phyloP scores from a whole-genome alignment of 306 rosid species.

The Casuarina cunninghamiana region DNA sequence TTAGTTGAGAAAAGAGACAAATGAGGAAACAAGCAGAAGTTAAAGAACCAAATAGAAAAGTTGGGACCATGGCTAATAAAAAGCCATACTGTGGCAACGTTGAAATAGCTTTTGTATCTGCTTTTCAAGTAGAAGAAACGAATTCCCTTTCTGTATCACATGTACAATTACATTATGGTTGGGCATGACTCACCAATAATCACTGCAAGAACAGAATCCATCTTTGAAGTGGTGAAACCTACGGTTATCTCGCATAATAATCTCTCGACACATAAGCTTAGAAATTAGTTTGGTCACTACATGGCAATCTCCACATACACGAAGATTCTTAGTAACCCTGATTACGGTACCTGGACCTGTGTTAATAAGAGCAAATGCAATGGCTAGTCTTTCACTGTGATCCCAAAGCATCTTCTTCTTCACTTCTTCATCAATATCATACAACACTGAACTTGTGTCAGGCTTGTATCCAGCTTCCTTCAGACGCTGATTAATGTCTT shows the following conservation, averaged over 20 bases:
- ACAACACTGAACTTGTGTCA: slow-evolving; percentile 57
- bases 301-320: slow-evolving; percentile 61
- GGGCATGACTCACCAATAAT: slow-evolving; percentile 49
- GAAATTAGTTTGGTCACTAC: slow-evolving; percentile 51
- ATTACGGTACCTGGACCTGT: slow-evolving; percentile 45
- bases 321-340: slow-evolving; percentile 66
- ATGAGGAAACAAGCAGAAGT: slow-evolving; percentile 16
- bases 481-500: slow-evolving; percentile 46
- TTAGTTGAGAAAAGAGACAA: slow-evolving; percentile 28
- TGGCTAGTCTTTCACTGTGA: slow-evolving; percentile 62
- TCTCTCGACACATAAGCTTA: slow-evolving; percentile 40
- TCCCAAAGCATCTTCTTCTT: slow-evolving; percentile 69
- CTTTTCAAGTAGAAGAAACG: slow-evolving; percentile 18
- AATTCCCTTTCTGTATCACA: slow-evolving; percentile 4
- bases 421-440: slow-evolving; percentile 54
- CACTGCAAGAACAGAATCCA: slow-evolving; percentile 56
- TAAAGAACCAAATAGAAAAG: slow-evolving; percentile 25
- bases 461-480: slow-evolving; percentile 60
- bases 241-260: slow-evolving; percentile 56
- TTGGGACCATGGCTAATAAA: slow-evolving; percentile 12
- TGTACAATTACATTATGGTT: slow-evolving; percentile 14
- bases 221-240: slow-evolving; percentile 60
- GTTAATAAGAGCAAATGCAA: slow-evolving; percentile 54
- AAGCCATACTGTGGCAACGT: slow-evolving; percentile 22
- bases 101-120: slow-evolving; percentile 11